Percentiles rank a stretch among this genome's conserved stretches.
Evolutionary conservation across 352 stramenopile species (phyloP).

Genomic region (Lagenidium sp.): DNA sequence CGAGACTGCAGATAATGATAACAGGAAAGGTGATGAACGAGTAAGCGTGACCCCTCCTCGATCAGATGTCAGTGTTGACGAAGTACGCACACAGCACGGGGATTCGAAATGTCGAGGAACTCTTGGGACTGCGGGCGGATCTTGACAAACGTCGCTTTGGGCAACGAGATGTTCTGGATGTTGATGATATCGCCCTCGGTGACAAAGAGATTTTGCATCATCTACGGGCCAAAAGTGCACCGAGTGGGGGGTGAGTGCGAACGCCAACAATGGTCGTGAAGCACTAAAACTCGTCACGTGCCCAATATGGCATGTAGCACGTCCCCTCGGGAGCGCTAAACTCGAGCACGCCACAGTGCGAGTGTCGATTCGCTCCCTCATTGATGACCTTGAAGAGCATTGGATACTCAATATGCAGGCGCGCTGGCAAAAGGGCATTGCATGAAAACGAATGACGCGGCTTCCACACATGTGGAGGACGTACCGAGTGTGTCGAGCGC

Average conservation of each 20-base stretch:
- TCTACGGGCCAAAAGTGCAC: constrained; percentile 32
- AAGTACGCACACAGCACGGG: constrained; percentile 92
- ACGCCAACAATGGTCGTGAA: not conserved
- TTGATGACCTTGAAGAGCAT: constrained; percentile 98
- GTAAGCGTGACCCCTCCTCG: not conserved
- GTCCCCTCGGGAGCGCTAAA: constrained; percentile 97
- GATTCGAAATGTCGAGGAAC: constrained; percentile 99
- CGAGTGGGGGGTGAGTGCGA: too few relatives aligned
- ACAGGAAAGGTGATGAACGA: not conserved
- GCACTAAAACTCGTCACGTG: constrained; percentile 11
- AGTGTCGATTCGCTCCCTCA: constrained; percentile 79
- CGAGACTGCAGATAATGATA: constrained; percentile 29
- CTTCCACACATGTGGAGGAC: too few relatives aligned
- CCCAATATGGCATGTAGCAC: constrained; percentile 99
- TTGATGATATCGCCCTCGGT: constrained; percentile 91
- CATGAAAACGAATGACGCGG: not conserved
- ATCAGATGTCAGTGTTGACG: not conserved
- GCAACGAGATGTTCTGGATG: constrained; percentile 94
- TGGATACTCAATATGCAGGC: constrained; percentile 97
- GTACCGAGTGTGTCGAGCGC: constrained; percentile 94
- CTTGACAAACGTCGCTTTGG: constrained; percentile 98
- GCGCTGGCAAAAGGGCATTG: constrained; percentile 20
- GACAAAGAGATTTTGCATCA: constrained; percentile 99
- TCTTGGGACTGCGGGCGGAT: constrained; percentile 97
- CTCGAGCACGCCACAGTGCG: constrained; percentile 97